Percentiles rank a stretch among this genome's conserved stretches.
These are phyloP conservation scores for Albugo laibachii DNA, from an alignment of 352 stramenopile species.

Conservation along the genomic window DNA sequence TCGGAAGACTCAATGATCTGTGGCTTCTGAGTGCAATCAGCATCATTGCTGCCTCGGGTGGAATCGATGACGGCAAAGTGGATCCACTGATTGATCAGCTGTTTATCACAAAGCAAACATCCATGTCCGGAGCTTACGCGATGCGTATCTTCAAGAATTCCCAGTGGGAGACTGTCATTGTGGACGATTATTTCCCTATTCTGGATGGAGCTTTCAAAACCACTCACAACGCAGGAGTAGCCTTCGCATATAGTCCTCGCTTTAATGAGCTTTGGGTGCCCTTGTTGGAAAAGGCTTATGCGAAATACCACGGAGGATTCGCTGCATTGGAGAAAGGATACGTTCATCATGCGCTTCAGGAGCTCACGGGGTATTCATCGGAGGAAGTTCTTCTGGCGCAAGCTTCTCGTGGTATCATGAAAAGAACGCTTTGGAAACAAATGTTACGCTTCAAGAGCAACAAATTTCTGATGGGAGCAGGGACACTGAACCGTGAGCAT, in stretches of 20 bases:
- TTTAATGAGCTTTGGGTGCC: slow-evolving; percentile 86
- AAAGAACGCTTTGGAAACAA: slow-evolving; percentile 81
- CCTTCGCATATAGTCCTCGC: slow-evolving; percentile 71
- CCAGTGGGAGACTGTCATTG: slow-evolving; percentile 84
- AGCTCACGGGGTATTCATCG: slow-evolving; percentile 71
- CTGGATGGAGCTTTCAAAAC: slow-evolving; percentile 27
- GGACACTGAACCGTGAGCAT: slow-evolving; percentile 66
- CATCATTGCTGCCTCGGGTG: slow-evolving; percentile 79
- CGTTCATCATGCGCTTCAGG: slow-evolving; percentile 80
- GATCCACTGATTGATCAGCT: slow-evolving; percentile 76
- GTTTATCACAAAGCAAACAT: slow-evolving; percentile 81
- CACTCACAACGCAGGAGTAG: slow-evolving; percentile 43
- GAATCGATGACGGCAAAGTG: slow-evolving; percentile 76
- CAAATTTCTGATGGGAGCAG: slow-evolving; percentile 81
- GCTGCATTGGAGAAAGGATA: slow-evolving; percentile 67
- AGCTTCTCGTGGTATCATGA: slow-evolving; percentile 62
- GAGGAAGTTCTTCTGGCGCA: slow-evolving; percentile 79
- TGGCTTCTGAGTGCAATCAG: slow-evolving; percentile 83
- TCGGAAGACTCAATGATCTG: slow-evolving; percentile 66
- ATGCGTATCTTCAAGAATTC: slow-evolving; percentile 83
- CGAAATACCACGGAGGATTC: slow-evolving; percentile 84
- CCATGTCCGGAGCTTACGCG: slow-evolving; percentile 80
- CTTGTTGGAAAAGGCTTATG: slow-evolving; percentile 84
- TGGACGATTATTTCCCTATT: slow-evolving; percentile 84
- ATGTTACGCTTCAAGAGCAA: slow-evolving; percentile 70